A percentile compares a stretch with the other conserved stretches of the same genome.
These are phyloP conservation scores for Hsuehochloa calcarea DNA, from an alignment of 176 grass and related monocot species.

Conservation along the genomic window DNA sequence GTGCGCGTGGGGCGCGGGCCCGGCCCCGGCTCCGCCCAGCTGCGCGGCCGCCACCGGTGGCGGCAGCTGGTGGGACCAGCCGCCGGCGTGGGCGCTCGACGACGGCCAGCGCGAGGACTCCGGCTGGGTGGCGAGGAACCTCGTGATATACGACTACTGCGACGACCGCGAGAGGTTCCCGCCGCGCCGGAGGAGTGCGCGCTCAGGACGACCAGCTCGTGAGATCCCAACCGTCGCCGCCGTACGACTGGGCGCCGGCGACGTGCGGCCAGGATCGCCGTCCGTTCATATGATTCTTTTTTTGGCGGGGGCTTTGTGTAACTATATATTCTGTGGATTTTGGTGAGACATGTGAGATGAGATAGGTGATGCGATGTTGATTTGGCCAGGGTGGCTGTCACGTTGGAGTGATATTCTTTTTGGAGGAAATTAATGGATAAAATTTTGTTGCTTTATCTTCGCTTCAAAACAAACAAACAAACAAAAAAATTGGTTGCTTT, in stretches of 20 bases:
- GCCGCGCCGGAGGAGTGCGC: slow-evolving; percentile 59
- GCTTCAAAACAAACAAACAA: no score
- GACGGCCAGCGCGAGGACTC: slow-evolving; percentile 58
- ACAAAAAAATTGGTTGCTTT: background rate
- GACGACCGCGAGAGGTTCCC: slow-evolving; percentile 67
- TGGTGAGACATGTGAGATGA: background rate
- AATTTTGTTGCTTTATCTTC: background rate
- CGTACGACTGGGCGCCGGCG: no score
- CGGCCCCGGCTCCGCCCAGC: background rate
- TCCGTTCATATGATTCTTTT: background rate
- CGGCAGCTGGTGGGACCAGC: slow-evolving; percentile 88
- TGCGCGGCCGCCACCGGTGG: slow-evolving; percentile 52
- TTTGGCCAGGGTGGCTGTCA: slow-evolving; percentile 4
- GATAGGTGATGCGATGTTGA: background rate
- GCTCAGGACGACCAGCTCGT: slow-evolving; percentile 22
- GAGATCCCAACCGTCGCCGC: background rate
- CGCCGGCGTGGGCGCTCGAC: slow-evolving; percentile 69
- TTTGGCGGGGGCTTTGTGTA: background rate
- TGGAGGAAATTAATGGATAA: background rate
- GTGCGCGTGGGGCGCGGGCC: slow-evolving; percentile 47
- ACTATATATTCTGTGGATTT: background rate
- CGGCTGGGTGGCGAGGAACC: slow-evolving; percentile 66
- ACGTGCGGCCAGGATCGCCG: background rate
- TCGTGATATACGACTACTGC: slow-evolving; percentile 97
- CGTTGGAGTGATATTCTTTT: background rate